Percentiles rank a stretch among this genome's conserved stretches.
phyloP scores from a whole-genome alignment of 352 stramenopile species.

The Phytophthora citricola region DNA sequence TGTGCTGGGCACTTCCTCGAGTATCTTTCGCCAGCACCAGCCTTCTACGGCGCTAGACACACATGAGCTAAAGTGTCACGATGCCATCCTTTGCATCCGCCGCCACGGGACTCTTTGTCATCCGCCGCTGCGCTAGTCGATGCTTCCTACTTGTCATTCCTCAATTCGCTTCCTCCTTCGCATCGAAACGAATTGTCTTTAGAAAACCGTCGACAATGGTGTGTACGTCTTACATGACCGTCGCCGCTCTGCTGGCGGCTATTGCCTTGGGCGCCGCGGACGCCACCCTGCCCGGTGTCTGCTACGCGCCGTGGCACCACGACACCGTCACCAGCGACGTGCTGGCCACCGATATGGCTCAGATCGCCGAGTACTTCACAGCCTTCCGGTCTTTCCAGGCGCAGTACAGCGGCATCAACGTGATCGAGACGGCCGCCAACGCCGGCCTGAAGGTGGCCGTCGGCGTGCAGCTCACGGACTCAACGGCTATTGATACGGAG shows the following conservation, averaged over 20 bases:
- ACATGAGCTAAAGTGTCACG: constrained; percentile 11
- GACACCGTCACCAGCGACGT: constrained; percentile 42
- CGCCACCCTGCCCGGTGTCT: constrained; percentile 43
- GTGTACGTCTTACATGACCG: constrained; percentile 27
- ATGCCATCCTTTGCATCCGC: constrained; percentile 21
- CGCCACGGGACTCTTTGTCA: constrained; percentile 9
- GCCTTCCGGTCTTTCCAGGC: constrained; percentile 74
- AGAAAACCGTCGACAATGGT: constrained; percentile 27
- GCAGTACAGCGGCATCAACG: constrained; percentile 61
- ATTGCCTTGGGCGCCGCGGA: constrained; percentile 11
- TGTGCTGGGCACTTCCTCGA: constrained; percentile 36
- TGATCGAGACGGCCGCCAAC: constrained; percentile 48
- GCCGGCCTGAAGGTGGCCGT: constrained; percentile 70
- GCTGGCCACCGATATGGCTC: constrained; percentile 45
- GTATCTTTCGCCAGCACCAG: constrained; percentile 28
- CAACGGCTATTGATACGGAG: constrained; percentile 43
- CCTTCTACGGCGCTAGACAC: constrained; percentile 19
- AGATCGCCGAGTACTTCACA: constrained; percentile 57
- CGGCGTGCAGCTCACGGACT: constrained; percentile 67
- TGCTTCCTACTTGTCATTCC: constrained; percentile 17
- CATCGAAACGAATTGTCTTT: constrained; percentile 22
- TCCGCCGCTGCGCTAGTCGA: constrained; percentile 17
- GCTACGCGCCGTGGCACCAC: constrained; percentile 77
- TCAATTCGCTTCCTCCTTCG: constrained; percentile 28
- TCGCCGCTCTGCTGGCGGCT: constrained; percentile 18